Evolutionary conservation across 257 asterid species (phyloP).

Genomic region (Coffea eugenioides): DNA sequence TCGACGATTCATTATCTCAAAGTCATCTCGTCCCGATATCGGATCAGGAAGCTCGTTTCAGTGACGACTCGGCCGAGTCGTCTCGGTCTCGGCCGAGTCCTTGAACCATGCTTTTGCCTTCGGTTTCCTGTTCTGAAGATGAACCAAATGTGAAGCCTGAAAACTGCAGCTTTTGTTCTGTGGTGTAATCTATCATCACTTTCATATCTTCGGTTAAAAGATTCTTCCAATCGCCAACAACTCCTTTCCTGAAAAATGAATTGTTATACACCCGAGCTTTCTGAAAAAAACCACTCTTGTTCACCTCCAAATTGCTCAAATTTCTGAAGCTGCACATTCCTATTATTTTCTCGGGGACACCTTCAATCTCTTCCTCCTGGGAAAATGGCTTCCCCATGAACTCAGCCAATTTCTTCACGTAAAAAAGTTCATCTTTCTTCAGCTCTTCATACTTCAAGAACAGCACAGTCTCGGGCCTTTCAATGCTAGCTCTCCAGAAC

Average conservation of each 20-base stretch:
- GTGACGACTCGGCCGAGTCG: too few species aligned
- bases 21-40: too few species aligned
- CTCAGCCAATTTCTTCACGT: not conserved
- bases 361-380: not conserved
- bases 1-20: too few species aligned
- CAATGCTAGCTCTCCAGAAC: conserved; percentile 25
- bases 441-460: conserved; percentile 1
- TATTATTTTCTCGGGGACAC: not conserved
- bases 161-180: not conserved
- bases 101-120: too few species aligned
- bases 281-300: not conserved
- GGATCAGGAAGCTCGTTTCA: too few species aligned
- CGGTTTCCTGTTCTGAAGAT: too few species aligned
- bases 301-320: not conserved
- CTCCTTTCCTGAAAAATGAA: not conserved
- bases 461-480: conserved; percentile 13
- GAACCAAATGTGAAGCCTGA: not conserved
- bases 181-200: not conserved
- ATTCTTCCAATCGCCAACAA: not conserved
- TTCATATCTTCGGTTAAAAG: not conserved
- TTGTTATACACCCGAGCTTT: not conserved
- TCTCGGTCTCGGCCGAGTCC: too few species aligned
- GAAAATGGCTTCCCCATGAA: not conserved
- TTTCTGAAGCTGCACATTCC: not conserved
- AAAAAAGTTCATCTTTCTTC: not conserved